Evolutionary conservation across 208 protist species (phyloP), one percentile per base, ranked within the genome.

Genomic region (Leishmania turanica): DNA sequence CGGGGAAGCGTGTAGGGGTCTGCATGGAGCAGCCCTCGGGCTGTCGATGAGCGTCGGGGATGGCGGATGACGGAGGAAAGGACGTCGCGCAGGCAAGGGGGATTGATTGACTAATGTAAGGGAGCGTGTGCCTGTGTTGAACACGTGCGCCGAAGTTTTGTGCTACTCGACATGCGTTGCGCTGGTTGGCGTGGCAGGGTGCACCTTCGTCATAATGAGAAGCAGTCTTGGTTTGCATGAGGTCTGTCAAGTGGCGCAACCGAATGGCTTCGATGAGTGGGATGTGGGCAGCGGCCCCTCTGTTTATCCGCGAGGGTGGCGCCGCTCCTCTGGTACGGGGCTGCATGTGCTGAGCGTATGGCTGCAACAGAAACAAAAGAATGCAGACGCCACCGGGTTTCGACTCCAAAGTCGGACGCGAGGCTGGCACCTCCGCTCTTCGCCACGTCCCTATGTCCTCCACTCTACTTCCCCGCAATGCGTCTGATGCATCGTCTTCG

Each of bases 91-190:
- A n/a, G 40, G 24, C 31, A 7, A 15, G 13, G 42, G 65, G 53
- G 21, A 13, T 34, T 72, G 37, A 19, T 72, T 47, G 31, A n/a
- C 37, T 70, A 72, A 72, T n/a, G 34, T 72, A 72, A 72, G 49
- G 42, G 13, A 15, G 24, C 24, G 40, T 72, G 68, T 19, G n/a
- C 24, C n/a, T 8, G 9, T 31, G n/a, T 7, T 37, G 60, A 65
- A 3, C 27, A n/a, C 11, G n/a, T 17, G 60, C 13, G 11, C 27
- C 3, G 60, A 17, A 0, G n/a, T 34, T 65, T n/a, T n/a, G 60
- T 13, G 60, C 60, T 37, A 13, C n/a, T 37, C 60, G n/a, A 37
- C n/a, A 4, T 65, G 60, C 2, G n/a, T n/a, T 17, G n/a, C n/a
- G 60, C 60, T 13, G n/a, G 27, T 37, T 6, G 9, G 11, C 5